Evolutionary conservation across 2,329 filamentous ascomycete genomes (phyloP), one percentile per base, ranked within the genome.

Genomic region (Phialemoniopsis sp.): DNA sequence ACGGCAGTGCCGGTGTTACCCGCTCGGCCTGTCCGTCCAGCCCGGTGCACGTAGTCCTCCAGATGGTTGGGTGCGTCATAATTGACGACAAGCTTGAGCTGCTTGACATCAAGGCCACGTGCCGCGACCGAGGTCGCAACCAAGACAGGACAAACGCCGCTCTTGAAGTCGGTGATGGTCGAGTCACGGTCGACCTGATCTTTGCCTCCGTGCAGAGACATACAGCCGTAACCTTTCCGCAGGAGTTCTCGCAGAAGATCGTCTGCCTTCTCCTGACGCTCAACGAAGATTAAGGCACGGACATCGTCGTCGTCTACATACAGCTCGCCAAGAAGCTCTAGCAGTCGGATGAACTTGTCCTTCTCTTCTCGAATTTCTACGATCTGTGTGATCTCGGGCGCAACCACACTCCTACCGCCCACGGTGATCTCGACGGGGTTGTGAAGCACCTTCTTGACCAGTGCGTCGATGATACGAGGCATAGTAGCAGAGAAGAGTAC

Each of bases 401-500:
- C 95, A 68, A 85, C 93, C 62, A 78, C 89, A 73, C 70, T 95
- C 57, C 81, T 82, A 31, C 90, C 91, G 49, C 93, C 93, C 14
- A 98, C 90, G 1, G 86, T 85, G 46, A 98, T 95, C 62, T 97
- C 89, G 17, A 95, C 80, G 0, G 93, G 89, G 44, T 85, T 87
- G 33, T 80, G 82, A 31, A 97, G 69, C 1, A 89, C 87, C 62
- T 97, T 96, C 45, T 91, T 87, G 16, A 89, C 93, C 36, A 97
- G 64, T 0, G 86, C 82, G 58, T 95, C 89, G 73, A 98, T 95
- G 47, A 91, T 90, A 34, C 86, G 82, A 15, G 93, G 93, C 72
- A 97, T 95, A 0, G 93, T 98, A 4, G 93, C 93, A 0, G 93
- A 97, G 62, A 97, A 98, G 17, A 97, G 74, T 37, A 97, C 89